Conservation (phyloP, 768 basidiomycete genomes). For the Kwoniella mangroviensis region DNA sequence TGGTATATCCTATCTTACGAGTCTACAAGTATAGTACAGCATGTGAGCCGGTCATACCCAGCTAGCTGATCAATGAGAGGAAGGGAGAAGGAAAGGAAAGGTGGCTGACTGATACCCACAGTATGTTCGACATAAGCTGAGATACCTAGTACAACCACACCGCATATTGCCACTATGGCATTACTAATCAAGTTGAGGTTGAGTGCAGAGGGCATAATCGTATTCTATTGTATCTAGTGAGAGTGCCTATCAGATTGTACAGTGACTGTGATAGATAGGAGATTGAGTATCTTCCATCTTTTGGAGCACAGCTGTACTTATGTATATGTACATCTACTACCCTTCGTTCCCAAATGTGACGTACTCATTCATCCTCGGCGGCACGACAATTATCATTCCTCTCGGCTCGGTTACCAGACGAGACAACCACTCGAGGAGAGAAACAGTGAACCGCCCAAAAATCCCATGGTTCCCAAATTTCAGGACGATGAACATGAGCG, state of each 20-base stretch:
- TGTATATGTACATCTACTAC: not conserved
- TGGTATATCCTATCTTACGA: constrained; percentile 29
- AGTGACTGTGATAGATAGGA: not conserved
- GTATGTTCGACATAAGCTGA: constrained; percentile 42
- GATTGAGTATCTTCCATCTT: not conserved
- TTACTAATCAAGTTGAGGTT: constrained; percentile 15
- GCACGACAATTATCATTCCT: not conserved
- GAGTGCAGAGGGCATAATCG: constrained; percentile 21
- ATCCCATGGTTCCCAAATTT: not conserved
- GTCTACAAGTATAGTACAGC: constrained; percentile 18
- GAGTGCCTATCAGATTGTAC: not conserved
- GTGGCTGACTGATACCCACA: constrained; percentile 17
- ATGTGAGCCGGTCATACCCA: not conserved
- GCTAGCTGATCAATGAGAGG: no score
- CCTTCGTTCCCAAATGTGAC: not conserved
- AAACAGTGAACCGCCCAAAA: not conserved
- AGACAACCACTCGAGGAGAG: not conserved
- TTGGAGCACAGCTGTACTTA: not conserved
- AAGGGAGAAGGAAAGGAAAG: no score
- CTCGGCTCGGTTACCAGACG: not conserved
- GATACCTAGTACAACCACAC: constrained; percentile 37
- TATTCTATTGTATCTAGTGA: not conserved
- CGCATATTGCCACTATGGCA: constrained; percentile 26
- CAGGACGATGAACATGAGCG: not conserved
- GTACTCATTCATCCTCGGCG: not conserved